phyloP scores from a whole-genome alignment of 768 basidiomycete genomes.

The Royoungia palumana region DNA sequence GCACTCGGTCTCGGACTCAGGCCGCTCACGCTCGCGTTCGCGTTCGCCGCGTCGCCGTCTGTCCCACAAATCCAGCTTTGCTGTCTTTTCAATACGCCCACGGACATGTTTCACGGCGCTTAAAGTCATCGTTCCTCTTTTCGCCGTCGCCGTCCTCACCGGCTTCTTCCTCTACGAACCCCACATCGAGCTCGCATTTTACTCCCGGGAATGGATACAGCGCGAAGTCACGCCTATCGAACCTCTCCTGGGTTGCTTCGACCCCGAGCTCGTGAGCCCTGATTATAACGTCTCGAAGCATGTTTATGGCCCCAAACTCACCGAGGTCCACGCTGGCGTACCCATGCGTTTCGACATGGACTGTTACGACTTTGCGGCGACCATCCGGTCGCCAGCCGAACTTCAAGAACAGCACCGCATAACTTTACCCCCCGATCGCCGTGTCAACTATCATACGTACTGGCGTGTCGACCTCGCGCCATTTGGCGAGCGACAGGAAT shows the following conservation, averaged over 20 bases:
- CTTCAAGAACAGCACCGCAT: background rate
- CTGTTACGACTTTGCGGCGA: conserved; percentile 91
- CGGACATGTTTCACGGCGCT: conserved; percentile 38
- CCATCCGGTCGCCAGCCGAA: conserved; percentile 47
- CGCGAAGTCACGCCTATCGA: conserved; percentile 63
- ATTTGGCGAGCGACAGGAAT: conserved; percentile 80
- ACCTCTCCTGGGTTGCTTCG: conserved; percentile 74
- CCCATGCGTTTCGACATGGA: conserved; percentile 76
- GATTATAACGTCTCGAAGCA: conserved; percentile 65
- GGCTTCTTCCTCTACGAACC: conserved; percentile 67
- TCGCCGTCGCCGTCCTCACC: conserved; percentile 40
- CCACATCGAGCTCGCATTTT: conserved; percentile 82
- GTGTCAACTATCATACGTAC: conserved; percentile 83
- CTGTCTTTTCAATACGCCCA: conserved; percentile 29
- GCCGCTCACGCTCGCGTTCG: conserved; percentile 19
- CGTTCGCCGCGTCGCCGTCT: conserved; percentile 25
- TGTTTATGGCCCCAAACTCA: conserved; percentile 60
- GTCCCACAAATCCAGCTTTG: conserved; percentile 26
- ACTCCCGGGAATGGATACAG: conserved; percentile 71
- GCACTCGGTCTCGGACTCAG: conserved; percentile 39
- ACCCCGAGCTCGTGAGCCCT: conserved; percentile 53
- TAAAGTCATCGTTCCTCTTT: conserved; percentile 42
- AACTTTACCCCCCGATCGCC: conserved; percentile 34
- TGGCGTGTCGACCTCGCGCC: conserved; percentile 88
- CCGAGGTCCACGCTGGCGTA: conserved; percentile 78